These are phyloP conservation scores for Pseudogymnoascus sp. DNA, from an alignment of 2,329 filamentous ascomycete genomes.

Conservation along the genomic window DNA sequence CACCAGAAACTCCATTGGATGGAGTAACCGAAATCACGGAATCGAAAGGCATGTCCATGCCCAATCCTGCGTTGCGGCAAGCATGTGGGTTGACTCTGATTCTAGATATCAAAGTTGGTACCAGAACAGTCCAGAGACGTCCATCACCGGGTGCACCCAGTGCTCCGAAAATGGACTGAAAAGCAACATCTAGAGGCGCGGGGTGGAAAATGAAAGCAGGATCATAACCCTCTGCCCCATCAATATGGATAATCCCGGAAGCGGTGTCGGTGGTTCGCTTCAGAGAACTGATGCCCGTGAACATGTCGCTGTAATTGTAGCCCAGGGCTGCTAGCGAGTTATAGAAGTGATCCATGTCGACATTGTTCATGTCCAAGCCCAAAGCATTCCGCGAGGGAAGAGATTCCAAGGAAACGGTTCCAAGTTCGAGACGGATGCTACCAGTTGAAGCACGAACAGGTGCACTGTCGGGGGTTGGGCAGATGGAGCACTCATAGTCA, in stretches of 20 bases:
- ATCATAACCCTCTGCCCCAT: not conserved
- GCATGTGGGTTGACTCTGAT: constrained; percentile 19
- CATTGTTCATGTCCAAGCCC: not conserved
- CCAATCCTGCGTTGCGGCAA: not conserved
- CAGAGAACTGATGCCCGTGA: constrained; percentile 7
- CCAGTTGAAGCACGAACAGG: not conserved
- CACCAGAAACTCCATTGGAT: constrained; percentile 1
- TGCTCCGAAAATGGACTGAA: constrained; percentile 31
- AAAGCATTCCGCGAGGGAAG: not conserved
- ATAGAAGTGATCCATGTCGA: not conserved
- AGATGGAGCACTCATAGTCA: not conserved
- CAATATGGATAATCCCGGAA: not conserved
- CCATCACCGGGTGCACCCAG: constrained; percentile 18
- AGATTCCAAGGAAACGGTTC: not conserved
- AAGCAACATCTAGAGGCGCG: constrained; percentile 9
- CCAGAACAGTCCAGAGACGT: constrained; percentile 16
- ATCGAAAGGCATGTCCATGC: not conserved
- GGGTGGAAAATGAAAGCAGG: not conserved
- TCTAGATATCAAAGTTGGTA: constrained; percentile 18
- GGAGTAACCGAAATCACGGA: not conserved
- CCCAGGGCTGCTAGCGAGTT: not conserved
- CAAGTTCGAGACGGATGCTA: not conserved
- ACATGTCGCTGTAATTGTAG: not conserved
- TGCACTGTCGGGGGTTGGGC: not conserved
- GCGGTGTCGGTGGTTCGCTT: constrained; percentile 13